phyloP scores from a whole-genome alignment of 257 asterid species.

The Solanum appendiculatum region DNA sequence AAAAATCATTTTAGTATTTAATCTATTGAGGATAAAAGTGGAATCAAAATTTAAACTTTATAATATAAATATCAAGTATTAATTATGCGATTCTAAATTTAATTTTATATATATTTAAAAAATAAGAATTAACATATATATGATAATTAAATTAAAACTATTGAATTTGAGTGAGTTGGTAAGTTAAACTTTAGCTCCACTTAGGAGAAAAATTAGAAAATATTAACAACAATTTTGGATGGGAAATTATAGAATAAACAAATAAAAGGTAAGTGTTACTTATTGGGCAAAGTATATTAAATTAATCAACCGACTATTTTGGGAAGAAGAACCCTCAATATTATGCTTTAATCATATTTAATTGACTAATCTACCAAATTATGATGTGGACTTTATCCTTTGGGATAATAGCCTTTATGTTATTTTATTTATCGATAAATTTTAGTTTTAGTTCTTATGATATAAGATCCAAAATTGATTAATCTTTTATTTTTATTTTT shows the following conservation, averaged over 20 bases:
- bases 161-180: not conserved
- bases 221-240: not conserved
- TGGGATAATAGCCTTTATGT: not conserved
- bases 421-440: not conserved
- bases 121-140: too few species aligned
- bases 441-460: not conserved
- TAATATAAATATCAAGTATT: too few species aligned
- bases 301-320: not conserved
- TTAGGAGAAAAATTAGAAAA: not conserved
- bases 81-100: too few species aligned
- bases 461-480: not conserved
- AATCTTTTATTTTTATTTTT: not conserved
- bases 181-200: not conserved
- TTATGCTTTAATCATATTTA: not conserved
- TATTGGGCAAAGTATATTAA: not conserved
- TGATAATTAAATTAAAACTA: too few species aligned
- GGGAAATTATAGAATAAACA: not conserved
- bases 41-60: too few species aligned
- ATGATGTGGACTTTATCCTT: not conserved
- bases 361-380: not conserved
- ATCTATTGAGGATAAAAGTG: too few species aligned
- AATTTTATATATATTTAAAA: too few species aligned
- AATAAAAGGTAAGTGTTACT: not conserved
- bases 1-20: too few species aligned
- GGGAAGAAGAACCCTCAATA: not conserved